These are phyloP conservation scores for Rostrohypoxylon terebratum DNA, from an alignment of 495 filamentous ascomycete genomes.

Conservation along the genomic window DNA sequence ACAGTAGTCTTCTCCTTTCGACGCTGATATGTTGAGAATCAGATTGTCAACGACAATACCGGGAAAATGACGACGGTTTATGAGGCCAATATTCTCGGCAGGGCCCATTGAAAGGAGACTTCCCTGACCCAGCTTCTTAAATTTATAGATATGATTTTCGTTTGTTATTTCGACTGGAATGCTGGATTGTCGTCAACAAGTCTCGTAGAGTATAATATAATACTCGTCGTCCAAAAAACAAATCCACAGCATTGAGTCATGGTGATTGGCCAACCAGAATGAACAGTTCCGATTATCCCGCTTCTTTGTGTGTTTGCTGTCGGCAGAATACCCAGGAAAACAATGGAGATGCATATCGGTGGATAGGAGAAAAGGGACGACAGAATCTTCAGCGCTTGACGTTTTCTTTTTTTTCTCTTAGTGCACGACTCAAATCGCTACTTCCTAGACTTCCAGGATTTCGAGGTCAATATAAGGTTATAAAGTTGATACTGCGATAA, in stretches of 20 bases:
- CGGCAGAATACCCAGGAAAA: not conserved
- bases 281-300: not conserved
- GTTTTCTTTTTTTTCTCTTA: no score
- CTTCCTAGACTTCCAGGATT: not conserved
- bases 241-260: constrained; percentile 1
- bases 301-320: not conserved
- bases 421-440: not conserved
- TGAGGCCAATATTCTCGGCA: constrained; percentile 54
- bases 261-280: not conserved
- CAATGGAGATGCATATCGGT: not conserved
- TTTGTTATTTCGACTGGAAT: no score
- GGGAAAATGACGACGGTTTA: constrained; percentile 53
- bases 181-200: not conserved
- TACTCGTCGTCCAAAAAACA: not conserved
- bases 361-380: not conserved
- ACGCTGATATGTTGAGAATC: not conserved
- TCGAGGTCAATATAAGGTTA: not conserved
- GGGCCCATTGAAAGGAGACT: constrained; percentile 11
- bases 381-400: not conserved
- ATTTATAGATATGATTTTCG: no score
- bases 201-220: not conserved
- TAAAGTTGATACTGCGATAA: not conserved
- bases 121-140: not conserved
- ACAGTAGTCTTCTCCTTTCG: not conserved
- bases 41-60: constrained; percentile 56